phyloP scores from a whole-genome alignment of 2,329 filamentous ascomycete genomes.

The Diaporthe sp. region DNA sequence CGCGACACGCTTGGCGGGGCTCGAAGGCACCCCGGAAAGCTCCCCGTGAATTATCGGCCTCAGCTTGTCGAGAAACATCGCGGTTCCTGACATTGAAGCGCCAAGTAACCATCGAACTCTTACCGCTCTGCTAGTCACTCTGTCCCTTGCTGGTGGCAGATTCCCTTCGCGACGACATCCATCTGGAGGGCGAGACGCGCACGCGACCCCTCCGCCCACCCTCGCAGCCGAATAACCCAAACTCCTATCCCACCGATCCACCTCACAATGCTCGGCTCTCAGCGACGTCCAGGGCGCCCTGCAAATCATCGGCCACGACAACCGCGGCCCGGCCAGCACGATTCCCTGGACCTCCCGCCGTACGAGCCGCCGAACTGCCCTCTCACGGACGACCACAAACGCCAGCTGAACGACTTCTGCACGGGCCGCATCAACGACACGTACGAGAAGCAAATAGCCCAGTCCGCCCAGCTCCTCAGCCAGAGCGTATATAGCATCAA shows the following conservation, averaged over 20 bases:
- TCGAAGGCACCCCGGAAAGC: not conserved
- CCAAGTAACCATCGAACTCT: not conserved
- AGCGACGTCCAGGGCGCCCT: constrained; percentile 18
- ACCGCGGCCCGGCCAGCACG: constrained; percentile 3
- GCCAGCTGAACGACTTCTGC: constrained; percentile 59
- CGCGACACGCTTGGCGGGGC: constrained; percentile 9
- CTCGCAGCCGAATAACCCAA: not conserved
- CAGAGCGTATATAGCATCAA: constrained; percentile 64
- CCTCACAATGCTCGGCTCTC: constrained; percentile 8
- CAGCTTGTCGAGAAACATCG: not conserved
- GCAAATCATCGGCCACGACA: constrained; percentile 45
- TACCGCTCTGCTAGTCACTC: not conserved
- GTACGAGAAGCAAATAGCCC: constrained; percentile 63
- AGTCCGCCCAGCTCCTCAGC: constrained; percentile 60
- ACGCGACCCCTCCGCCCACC: no score
- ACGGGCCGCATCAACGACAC: constrained; percentile 55
- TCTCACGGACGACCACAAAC: constrained; percentile 56
- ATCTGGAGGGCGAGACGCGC: not conserved
- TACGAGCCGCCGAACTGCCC: constrained; percentile 65
- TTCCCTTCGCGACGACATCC: not conserved
- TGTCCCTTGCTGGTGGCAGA: not conserved
- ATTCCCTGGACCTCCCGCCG: constrained; percentile 56
- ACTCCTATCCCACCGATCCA: not conserved
- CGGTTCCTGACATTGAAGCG: not conserved
- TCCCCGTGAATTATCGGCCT: not conserved